These are phyloP conservation scores for Bromus sterilis DNA, from an alignment of 176 grass and related monocot species.

Conservation along the genomic window DNA sequence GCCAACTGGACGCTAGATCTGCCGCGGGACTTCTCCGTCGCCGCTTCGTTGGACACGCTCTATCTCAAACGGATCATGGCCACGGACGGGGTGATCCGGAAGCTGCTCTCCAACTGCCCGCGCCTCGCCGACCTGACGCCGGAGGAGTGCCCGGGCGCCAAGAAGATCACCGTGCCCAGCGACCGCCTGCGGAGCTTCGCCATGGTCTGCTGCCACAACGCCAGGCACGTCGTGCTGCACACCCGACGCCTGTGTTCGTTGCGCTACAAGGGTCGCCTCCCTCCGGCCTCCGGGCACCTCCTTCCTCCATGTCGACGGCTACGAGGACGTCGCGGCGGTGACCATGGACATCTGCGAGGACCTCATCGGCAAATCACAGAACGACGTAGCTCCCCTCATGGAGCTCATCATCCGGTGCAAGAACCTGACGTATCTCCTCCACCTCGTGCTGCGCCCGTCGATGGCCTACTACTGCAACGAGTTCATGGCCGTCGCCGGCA, in stretches of 20 bases:
- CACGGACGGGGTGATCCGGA: not conserved
- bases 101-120: not conserved
- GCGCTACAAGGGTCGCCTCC: not conserved
- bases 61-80: not conserved
- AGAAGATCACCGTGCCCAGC: not conserved
- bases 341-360: not conserved
- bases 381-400: not conserved
- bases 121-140: not conserved
- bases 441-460: not conserved
- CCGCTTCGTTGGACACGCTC: not conserved
- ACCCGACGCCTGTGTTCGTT: not conserved
- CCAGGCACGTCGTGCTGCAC: not conserved
- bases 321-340: not conserved
- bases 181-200: not conserved
- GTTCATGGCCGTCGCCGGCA: not conserved
- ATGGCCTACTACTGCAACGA: not conserved
- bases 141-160: not conserved
- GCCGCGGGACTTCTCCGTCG: not conserved
- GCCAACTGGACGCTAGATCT: not conserved
- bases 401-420: not conserved
- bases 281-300: not conserved
- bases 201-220: conserved; percentile 7
- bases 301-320: not conserved
- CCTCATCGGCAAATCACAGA: not conserved
- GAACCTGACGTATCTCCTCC: not conserved